Evolutionary conservation across 768 basidiomycete species (phyloP).

Genomic region (Podaxis sp.): DNA sequence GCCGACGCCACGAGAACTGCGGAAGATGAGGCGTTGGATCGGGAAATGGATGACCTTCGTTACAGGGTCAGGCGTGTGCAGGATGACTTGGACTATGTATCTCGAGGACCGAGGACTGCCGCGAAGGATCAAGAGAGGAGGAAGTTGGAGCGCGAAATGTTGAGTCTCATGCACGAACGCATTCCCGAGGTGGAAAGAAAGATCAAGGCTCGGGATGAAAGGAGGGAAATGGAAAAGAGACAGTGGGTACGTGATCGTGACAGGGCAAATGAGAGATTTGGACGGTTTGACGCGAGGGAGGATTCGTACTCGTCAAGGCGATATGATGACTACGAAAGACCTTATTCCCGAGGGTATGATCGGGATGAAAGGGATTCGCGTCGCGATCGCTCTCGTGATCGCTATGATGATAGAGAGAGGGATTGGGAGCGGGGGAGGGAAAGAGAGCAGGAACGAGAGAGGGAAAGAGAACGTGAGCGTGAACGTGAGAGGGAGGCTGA

Average conservation of each 20-base stretch:
- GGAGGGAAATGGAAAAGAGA: constrained; percentile 72
- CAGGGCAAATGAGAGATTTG: constrained; percentile 76
- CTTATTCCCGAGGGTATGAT: constrained; percentile 46
- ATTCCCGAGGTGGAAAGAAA: constrained; percentile 87
- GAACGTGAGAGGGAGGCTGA: constrained; percentile 32
- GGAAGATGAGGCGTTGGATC: constrained; percentile 89
- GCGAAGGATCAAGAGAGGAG: constrained; percentile 84
- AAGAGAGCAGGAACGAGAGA: constrained; percentile 18
- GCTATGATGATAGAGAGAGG: constrained; percentile 28
- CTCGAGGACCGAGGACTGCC: constrained; percentile 64
- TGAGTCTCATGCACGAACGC: constrained; percentile 83
- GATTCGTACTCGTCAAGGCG: constrained; percentile 37
- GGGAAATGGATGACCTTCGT: constrained; percentile 82
- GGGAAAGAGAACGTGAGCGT: constrained; percentile 21
- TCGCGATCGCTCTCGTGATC: constrained; percentile 34
- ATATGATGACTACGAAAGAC: constrained; percentile 46
- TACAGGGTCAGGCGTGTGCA: constrained; percentile 83
- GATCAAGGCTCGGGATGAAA: constrained; percentile 73
- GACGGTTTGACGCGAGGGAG: constrained; percentile 55
- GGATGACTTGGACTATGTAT: constrained; percentile 87
- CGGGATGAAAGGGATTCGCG: constrained; percentile 23
- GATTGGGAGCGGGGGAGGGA: constrained; percentile 19
- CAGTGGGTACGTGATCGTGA: constrained; percentile 80
- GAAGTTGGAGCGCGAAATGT: constrained; percentile 81
- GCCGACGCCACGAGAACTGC: constrained; percentile 55